These are phyloP conservation scores for Saccharomycopsis sp. DNA, from an alignment of 805 yeast genomes.

Conservation along the genomic window DNA sequence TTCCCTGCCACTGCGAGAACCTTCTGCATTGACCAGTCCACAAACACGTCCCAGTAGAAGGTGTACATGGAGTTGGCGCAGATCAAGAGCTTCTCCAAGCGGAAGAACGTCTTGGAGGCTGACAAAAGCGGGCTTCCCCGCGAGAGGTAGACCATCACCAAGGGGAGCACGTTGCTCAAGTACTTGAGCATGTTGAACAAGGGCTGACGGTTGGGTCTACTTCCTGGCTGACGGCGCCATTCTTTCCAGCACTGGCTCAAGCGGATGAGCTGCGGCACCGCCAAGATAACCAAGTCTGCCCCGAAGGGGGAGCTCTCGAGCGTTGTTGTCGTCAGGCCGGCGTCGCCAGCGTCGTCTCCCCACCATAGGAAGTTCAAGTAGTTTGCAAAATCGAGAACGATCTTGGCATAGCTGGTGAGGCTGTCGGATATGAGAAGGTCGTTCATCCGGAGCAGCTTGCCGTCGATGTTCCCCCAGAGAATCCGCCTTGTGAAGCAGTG, in stretches of 20 bases:
- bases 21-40: conserved; percentile 61
- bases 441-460: conserved; percentile 48
- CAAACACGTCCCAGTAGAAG: conserved; percentile 79
- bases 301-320: conserved; percentile 11
- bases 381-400: conserved; percentile 59
- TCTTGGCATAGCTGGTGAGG: conserved; percentile 70
- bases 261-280: conserved; percentile 65
- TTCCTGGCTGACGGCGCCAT: conserved; percentile 40
- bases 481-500: conserved; percentile 47
- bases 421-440: conserved; percentile 82
- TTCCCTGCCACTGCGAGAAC: background rate
- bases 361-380: conserved; percentile 30
- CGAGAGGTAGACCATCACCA: conserved; percentile 32
- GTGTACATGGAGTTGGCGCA: conserved; percentile 67
- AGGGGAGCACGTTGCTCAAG: conserved; percentile 48
- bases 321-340: too few relatives aligned
- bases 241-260: conserved; percentile 77
- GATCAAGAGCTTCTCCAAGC: conserved; percentile 32
- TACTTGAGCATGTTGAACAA: conserved; percentile 71
- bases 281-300: conserved; percentile 30
- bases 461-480: conserved; percentile 49
- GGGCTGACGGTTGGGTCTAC: conserved; percentile 41
- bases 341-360: background rate
- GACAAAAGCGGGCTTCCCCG: conserved; percentile 8
- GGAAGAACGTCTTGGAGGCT: conserved; percentile 4